Percentiles rank a stretch among this genome's conserved stretches.
Conservation (phyloP, 2,329 filamentous ascomycete genomes). For the Talaromyces piceae region DNA sequence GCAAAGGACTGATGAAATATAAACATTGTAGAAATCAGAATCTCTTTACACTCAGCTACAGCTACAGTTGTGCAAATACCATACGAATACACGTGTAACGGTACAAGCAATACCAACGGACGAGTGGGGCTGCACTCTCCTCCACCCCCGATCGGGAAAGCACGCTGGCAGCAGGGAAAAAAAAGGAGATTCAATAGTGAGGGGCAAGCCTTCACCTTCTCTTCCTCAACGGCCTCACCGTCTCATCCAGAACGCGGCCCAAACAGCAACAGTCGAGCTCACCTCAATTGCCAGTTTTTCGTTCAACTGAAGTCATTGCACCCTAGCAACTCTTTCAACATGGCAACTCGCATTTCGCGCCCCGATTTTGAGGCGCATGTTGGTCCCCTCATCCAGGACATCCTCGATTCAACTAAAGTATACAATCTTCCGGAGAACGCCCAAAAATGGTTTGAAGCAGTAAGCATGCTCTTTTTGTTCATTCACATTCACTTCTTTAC, state of each 20-base stretch:
- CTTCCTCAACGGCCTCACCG: neutral
- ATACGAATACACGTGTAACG: no score
- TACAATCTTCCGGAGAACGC: slow-evolving; percentile 80
- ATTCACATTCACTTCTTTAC: no score
- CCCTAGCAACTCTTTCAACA: slow-evolving; percentile 21
- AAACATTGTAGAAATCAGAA: no score
- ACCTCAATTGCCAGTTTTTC: neutral
- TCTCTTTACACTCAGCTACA: no score
- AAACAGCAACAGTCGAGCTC: no score
- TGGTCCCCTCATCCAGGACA: slow-evolving; percentile 73
- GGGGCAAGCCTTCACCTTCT: neutral
- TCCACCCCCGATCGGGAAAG: neutral
- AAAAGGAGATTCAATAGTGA: neutral
- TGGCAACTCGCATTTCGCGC: slow-evolving; percentile 65
- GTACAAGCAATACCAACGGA: neutral
- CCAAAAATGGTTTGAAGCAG: slow-evolving; percentile 78
- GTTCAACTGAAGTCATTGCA: neutral
- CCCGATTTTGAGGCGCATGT: slow-evolving; percentile 83
- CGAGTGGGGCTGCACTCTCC: neutral
- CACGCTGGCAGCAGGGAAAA: no score
- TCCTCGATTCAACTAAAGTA: slow-evolving; percentile 67
- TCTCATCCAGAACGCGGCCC: neutral
- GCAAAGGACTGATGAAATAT: no score
- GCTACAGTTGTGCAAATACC: no score
- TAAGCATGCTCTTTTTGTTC: slow-evolving; percentile 28